Conservation (phyloP, 306 rosid species). For the Dalbergia cultrata region DNA sequence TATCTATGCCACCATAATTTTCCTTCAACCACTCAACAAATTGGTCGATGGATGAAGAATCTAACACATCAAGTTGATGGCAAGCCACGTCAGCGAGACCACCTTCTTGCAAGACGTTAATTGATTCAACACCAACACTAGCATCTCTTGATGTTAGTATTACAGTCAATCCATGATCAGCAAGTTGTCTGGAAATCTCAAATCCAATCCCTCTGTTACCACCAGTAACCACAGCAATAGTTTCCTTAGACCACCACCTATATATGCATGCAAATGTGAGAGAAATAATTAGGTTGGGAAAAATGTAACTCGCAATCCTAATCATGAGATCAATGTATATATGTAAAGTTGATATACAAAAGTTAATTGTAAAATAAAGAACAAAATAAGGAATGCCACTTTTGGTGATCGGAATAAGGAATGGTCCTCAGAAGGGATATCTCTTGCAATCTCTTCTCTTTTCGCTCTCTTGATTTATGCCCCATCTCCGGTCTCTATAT, state of each 20-base stretch:
- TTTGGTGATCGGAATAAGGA: constrained; percentile 92
- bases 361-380: background rate
- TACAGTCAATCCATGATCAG: constrained; percentile 81
- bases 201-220: constrained; percentile 96
- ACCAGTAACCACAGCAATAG: constrained; percentile 88
- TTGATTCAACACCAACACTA: constrained; percentile 84
- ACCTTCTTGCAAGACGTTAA: constrained; percentile 90
- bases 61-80: constrained; percentile 88
- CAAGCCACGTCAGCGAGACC: constrained; percentile 74
- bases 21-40: constrained; percentile 79
- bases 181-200: constrained; percentile 83
- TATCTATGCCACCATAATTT: constrained; percentile 84
- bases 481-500: constrained; percentile 53
- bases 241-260: constrained; percentile 98
- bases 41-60: constrained; percentile 63
- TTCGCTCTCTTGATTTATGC: constrained; percentile 72
- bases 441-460: constrained; percentile 82
- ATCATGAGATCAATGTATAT: no score
- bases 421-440: constrained; percentile 87
- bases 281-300: no score
- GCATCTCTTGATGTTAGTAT: constrained; percentile 82
- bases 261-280: background rate
- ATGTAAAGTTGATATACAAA: background rate
- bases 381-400: constrained; percentile 47
- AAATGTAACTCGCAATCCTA: no score